phyloP scores from a whole-genome alignment of 345 rosid genomes.

The Combretum micranthum region DNA sequence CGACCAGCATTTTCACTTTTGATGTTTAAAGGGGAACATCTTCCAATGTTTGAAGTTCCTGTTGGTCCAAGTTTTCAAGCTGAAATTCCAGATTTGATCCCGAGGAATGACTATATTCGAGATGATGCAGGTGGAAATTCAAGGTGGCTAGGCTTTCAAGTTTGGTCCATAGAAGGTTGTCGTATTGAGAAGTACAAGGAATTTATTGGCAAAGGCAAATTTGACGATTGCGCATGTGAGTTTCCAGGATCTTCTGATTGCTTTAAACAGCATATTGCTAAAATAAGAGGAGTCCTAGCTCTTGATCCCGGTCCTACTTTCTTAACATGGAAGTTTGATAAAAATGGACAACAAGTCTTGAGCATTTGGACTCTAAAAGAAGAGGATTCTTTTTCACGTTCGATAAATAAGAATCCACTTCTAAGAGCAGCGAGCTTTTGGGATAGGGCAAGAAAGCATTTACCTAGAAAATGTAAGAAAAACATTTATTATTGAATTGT shows the following conservation, averaged over 20 bases:
- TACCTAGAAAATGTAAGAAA: conserved; percentile 23
- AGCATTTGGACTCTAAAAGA: conserved; percentile 32
- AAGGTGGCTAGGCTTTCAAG: conserved; percentile 30
- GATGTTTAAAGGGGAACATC: conserved; percentile 3
- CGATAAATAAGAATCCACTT: conserved; percentile 24
- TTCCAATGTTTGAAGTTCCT: conserved; percentile 20
- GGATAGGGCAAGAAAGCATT: conserved; percentile 16
- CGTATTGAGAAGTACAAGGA: conserved; percentile 8
- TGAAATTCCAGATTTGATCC: conserved; percentile 33
- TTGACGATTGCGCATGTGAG: conserved; percentile 25
- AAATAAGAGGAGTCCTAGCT: conserved; percentile 20
- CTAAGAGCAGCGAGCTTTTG: too few relatives aligned
- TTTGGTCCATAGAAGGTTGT: conserved; percentile 33
- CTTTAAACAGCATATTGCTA: conserved; percentile 20
- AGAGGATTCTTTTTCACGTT: conserved; percentile 17
- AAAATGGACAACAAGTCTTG: conserved; percentile 35
- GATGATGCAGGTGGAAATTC: conserved; percentile 23
- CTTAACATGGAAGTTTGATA: conserved; percentile 36
- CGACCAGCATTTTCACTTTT: conserved; percentile 3
- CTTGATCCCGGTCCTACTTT: conserved; percentile 25
- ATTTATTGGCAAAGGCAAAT: conserved; percentile 28
- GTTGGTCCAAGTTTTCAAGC: conserved; percentile 38
- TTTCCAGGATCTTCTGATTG: conserved; percentile 20
- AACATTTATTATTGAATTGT: conserved; percentile 32
- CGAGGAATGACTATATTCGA: conserved; percentile 14